Evolutionary conservation across 2,329 filamentous ascomycete genomes (phyloP), one percentile per base, ranked within the genome.

Genomic region (Bimuria novae-zelandiae): DNA sequence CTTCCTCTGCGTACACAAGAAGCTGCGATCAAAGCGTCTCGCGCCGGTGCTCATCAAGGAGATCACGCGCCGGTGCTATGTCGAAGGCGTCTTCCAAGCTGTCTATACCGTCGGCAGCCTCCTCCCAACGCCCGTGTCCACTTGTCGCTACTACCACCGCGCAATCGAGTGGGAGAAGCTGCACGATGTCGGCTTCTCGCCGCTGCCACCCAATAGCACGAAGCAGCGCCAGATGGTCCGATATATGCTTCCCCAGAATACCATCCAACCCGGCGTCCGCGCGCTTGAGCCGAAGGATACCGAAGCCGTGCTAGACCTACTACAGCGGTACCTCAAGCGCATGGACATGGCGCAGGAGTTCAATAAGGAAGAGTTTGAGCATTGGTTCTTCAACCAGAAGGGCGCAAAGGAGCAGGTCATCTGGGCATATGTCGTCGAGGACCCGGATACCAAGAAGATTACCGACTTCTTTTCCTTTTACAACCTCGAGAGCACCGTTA

Each of bases 391-490:
- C 64, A 87, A 89, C 58, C 84, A 86, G 41, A 89, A 72, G 49
- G 63, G 65, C 22, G 63, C 65, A 0, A 68, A 71, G 44, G 73
- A 96, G 68, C 90, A 92, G 73, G 92, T 96, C 7, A 87, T 97
- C 12, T 99, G 91, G 90, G 87, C 88, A 2, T 97, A 95, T 62
- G 93, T 99, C 8, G 90, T 96, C 12, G 93, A 84, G 71, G 83
- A 88, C 48, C 75, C 81, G 0, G 64, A 84, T 41, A 85, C 87
- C 45, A 84, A 89, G 57, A 91, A 91, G 65, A 90, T 99, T 68
- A 97, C 91, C 32, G 94, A 99, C 76, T 97, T 96, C 77, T 89
- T 97, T 77, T 97, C 92, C 32, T 99, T 97, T 78, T 99, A 97
- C 80, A 87, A 86, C 69, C 87, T 99, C 29, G 92, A 96, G 72